Evolutionary conservation across 73 alveolate species (phyloP).

Genomic region (Tetrahymena borealis): DNA sequence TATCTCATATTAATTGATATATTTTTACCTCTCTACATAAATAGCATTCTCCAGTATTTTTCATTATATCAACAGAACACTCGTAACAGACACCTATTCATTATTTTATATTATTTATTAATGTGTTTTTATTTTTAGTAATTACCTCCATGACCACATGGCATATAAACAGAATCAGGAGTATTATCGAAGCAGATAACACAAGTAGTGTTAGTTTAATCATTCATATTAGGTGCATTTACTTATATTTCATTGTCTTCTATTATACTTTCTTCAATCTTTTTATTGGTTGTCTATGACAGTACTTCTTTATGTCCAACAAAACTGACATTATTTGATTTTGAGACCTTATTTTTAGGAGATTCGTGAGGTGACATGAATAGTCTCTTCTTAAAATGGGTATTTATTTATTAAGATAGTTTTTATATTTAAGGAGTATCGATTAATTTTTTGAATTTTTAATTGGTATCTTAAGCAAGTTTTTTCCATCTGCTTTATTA

Average conservation of each 20-base stretch:
- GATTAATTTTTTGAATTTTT: neutral
- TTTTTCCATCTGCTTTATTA: neutral
- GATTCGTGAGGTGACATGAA: neutral
- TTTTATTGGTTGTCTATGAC: neutral
- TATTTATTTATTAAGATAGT: neutral
- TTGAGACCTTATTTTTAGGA: neutral
- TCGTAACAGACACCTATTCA: neutral
- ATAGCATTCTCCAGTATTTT: neutral
- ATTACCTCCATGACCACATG: neutral
- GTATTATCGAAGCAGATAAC: neutral
- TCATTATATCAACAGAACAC: neutral
- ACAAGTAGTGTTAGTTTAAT: neutral
- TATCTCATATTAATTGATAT: too few species aligned
- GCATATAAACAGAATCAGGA: slow-evolving; percentile 1
- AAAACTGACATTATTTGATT: neutral
- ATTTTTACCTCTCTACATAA: neutral
- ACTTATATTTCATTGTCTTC: neutral
- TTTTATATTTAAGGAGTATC: neutral
- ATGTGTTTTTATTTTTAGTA: neutral
- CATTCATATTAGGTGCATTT: neutral
- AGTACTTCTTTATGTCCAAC: neutral
- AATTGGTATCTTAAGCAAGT: neutral
- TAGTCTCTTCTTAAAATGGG: neutral
- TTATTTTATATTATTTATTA: neutral
- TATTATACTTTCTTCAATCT: neutral